Percentiles rank a stretch among this genome's conserved stretches.
Evolutionary conservation across 2,329 filamentous ascomycete species (phyloP).

Genomic region (Neoscytalidium dimidiatum): DNA sequence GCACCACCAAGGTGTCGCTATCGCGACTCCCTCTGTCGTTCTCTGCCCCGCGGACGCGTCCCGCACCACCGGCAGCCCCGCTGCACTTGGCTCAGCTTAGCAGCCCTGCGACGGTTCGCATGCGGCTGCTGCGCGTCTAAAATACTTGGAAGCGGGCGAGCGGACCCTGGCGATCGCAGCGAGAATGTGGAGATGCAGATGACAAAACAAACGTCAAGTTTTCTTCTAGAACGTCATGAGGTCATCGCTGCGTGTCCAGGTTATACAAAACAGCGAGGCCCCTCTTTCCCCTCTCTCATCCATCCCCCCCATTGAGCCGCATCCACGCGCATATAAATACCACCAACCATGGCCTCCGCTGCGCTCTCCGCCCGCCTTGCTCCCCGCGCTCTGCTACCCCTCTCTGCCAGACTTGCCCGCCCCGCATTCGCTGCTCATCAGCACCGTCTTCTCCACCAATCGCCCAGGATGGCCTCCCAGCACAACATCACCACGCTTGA

Average conservation of each 20-base stretch:
- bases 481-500: slow-evolving; percentile 42
- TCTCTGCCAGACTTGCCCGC: slow-evolving; percentile 25
- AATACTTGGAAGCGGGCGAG: background rate
- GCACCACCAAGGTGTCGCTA: background rate
- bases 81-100: background rate
- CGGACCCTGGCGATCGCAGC: slow-evolving; percentile 13
- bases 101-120: background rate
- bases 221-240: slow-evolving; percentile 5
- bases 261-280: background rate
- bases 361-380: slow-evolving; percentile 32
- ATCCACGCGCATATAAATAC: background rate
- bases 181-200: slow-evolving; percentile 11
- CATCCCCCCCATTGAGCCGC: slow-evolving; percentile 5
- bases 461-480: slow-evolving; percentile 33
- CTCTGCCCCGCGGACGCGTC: background rate
- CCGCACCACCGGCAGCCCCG: background rate
- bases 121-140: background rate
- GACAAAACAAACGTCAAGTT: slow-evolving; percentile 9
- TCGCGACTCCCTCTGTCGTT: background rate
- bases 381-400: slow-evolving; percentile 33
- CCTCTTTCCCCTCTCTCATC: slow-evolving; percentile 5
- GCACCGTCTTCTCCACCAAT: slow-evolving; percentile 30
- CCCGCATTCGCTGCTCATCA: slow-evolving; percentile 27
- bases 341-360: slow-evolving; percentile 14
- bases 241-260: background rate